Evolutionary conservation across 148 eudicot species (phyloP).

Genomic region (Spergularia bocconei): DNA sequence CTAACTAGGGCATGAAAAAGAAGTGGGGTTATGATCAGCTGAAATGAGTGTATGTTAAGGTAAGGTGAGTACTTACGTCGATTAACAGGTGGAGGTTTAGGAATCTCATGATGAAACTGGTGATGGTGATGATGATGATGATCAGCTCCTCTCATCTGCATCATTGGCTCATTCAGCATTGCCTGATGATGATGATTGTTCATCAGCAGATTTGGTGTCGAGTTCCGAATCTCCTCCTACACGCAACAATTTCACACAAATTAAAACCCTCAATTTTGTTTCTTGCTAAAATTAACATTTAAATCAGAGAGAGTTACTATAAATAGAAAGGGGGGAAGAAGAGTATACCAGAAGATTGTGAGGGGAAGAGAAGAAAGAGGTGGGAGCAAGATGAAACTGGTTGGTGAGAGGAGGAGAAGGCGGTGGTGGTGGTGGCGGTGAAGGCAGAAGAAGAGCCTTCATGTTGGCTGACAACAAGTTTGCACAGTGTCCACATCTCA

Average conservation of each 20-base stretch:
- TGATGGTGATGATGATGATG: slow-evolving; percentile 26
- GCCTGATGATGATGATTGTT: slow-evolving; percentile 36
- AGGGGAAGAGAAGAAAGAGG: slow-evolving; percentile 63
- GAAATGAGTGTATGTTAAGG: too few relatives aligned
- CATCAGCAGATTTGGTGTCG: slow-evolving; percentile 40
- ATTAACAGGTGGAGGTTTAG: slow-evolving; percentile 76
- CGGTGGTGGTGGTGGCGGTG: slow-evolving; percentile 23
- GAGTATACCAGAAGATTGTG: slow-evolving; percentile 72
- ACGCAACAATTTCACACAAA: background rate
- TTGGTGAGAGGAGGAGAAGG: slow-evolving; percentile 28
- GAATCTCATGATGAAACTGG: slow-evolving; percentile 53
- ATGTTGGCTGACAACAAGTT: slow-evolving; percentile 78
- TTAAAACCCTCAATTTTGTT: background rate
- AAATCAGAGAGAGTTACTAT: too few relatives aligned
- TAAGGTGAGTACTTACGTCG: slow-evolving; percentile 56
- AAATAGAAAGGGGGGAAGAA: background rate
- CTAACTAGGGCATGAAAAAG: too few relatives aligned
- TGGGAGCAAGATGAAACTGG: slow-evolving; percentile 63
- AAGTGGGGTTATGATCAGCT: too few relatives aligned
- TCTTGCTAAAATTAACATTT: too few relatives aligned
- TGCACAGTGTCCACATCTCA: slow-evolving; percentile 94
- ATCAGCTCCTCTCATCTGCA: slow-evolving; percentile 50
- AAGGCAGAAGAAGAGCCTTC: slow-evolving; percentile 59
- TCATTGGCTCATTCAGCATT: slow-evolving; percentile 45
- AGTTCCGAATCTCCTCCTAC: slow-evolving; percentile 45